Conservation (phyloP, 2,329 filamentous ascomycete species). For the Diaporthe citrichinensis region DNA sequence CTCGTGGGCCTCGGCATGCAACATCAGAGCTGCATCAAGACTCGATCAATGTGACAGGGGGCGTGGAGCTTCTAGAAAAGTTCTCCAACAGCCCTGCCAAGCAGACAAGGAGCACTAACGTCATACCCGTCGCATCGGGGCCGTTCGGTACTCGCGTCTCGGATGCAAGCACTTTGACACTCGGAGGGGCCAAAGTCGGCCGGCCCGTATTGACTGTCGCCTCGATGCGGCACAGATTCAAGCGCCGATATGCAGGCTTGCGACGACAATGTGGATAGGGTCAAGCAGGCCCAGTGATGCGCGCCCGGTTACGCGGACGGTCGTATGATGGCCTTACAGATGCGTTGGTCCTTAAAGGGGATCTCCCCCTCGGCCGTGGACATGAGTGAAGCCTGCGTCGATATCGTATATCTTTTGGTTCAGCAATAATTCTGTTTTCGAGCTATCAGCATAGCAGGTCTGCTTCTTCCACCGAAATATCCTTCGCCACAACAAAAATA, state of each 20-base stretch:
- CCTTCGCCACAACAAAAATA: too few species aligned
- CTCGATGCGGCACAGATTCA: background rate
- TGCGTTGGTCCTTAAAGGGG: background rate
- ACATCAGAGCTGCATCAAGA: conserved; percentile 12
- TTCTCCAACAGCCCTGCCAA: background rate
- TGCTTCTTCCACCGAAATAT: background rate
- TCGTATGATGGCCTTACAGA: background rate
- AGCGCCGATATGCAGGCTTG: background rate
- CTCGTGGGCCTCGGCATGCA: conserved; percentile 25
- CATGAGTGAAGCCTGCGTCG: background rate
- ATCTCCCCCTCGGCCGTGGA: background rate
- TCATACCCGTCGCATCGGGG: background rate
- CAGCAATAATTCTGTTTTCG: background rate
- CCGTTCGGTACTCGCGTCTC: conserved; percentile 27
- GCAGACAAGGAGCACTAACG: background rate
- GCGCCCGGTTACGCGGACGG: background rate
- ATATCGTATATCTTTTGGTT: background rate
- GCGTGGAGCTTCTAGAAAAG: conserved; percentile 26
- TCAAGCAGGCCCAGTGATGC: background rate
- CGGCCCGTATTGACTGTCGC: background rate
- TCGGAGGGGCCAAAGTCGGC: background rate
- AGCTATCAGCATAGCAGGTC: background rate
- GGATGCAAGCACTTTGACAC: conserved; percentile 8
- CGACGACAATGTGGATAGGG: background rate
- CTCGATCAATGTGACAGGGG: background rate